A percentile compares a stretch with the other conserved stretches of the same genome.
phyloP scores from a whole-genome alignment of 371 early-diverging fungal genomes.

The Apophysomyces ossiformis region DNA sequence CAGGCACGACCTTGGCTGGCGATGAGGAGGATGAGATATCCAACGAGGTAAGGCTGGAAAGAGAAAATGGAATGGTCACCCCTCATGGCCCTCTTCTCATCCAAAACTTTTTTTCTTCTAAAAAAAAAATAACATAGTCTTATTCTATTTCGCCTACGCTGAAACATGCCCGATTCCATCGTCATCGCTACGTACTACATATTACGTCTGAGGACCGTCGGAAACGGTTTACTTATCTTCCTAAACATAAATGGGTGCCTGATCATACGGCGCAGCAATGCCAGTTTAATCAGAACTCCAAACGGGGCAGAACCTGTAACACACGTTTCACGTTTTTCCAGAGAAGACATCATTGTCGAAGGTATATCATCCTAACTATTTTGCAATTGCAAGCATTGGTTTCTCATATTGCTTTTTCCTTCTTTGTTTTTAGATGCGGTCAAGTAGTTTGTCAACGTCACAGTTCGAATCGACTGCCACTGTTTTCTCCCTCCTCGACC shows the following conservation, averaged over 20 bases:
- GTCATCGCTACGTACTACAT: slow-evolving; percentile 41
- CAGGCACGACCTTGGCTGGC: slow-evolving; percentile 33
- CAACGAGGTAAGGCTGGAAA: not conserved
- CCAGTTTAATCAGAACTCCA: slow-evolving; percentile 28
- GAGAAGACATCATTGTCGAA: slow-evolving; percentile 50
- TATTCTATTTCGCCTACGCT: slow-evolving; percentile 26
- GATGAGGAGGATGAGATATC: slow-evolving; percentile 8
- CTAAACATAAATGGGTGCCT: slow-evolving; percentile 41
- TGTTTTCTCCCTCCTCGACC: slow-evolving; percentile 27
- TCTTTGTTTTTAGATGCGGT: slow-evolving; percentile 32
- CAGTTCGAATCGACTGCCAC: slow-evolving; percentile 42
- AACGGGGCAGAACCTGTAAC: slow-evolving; percentile 18
- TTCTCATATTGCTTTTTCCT: not conserved
- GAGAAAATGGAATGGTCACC: too few species aligned
- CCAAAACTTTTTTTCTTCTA: too few species aligned
- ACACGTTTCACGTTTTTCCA: slow-evolving; percentile 38
- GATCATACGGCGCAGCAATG: slow-evolving; percentile 41
- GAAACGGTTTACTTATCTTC: slow-evolving; percentile 33
- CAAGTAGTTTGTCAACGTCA: slow-evolving; percentile 45
- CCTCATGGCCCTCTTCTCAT: too few species aligned
- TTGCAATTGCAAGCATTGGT: not conserved
- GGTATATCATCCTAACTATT: slow-evolving; percentile 10
- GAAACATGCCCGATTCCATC: slow-evolving; percentile 29
- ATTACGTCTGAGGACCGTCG: slow-evolving; percentile 31
- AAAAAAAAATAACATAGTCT: slow-evolving; percentile 1